A percentile compares a stretch with the other conserved stretches of the same genome.
Conservation (phyloP, 1,284 basidiomycete genomes). For the Sanguinoderma infundibulare region DNA sequence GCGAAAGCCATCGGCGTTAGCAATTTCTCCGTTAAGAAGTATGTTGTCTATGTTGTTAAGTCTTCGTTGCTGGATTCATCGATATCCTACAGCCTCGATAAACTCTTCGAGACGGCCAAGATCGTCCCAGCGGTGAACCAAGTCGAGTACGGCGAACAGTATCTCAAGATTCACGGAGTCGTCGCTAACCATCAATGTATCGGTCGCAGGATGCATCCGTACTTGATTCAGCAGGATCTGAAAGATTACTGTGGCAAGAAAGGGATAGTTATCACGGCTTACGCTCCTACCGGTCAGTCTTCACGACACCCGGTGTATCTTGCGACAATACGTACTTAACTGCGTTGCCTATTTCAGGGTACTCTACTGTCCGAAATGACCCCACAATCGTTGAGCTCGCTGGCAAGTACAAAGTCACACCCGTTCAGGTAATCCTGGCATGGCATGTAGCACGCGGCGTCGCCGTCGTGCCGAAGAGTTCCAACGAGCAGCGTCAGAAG, state of each 20-base stretch:
- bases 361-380: conserved; percentile 44
- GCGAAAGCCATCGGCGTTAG: conserved; percentile 69
- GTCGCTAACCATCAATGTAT: not conserved
- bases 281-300: conserved; percentile 61
- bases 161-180: conserved; percentile 23
- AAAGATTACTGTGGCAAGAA: conserved; percentile 59
- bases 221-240: conserved; percentile 59
- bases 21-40: conserved; percentile 68
- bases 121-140: conserved; percentile 69
- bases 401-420: conserved; percentile 45
- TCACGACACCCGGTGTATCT: not conserved
- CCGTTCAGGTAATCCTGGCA: conserved; percentile 47
- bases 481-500: conserved; percentile 44
- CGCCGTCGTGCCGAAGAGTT: conserved; percentile 46
- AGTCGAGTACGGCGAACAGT: conserved; percentile 46
- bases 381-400: conserved; percentile 46
- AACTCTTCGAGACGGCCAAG: conserved; percentile 43
- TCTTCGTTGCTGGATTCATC: not conserved
- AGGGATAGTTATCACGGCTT: conserved; percentile 67
- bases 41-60: conserved; percentile 24
- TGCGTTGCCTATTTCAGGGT: conserved; percentile 32
- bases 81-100: conserved; percentile 40
- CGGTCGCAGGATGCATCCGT: conserved; percentile 49
- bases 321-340: not conserved
- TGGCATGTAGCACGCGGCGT: conserved; percentile 51